Conservation (phyloP, 805 yeast species). For the Candida mattraensis region DNA sequence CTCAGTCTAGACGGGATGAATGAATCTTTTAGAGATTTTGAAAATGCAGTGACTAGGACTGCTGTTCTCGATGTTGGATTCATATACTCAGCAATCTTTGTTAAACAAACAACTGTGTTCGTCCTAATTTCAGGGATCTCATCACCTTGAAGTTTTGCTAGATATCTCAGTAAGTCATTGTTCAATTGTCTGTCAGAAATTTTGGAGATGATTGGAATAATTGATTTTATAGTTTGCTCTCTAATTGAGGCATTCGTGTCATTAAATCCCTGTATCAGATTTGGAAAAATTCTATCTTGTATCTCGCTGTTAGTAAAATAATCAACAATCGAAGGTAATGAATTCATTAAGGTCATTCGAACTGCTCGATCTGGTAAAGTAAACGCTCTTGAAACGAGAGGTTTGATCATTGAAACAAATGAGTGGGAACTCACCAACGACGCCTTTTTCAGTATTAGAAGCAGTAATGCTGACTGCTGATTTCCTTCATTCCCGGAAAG, state of each 20-base stretch:
- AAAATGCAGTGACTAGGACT: conserved; percentile 83
- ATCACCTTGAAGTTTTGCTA: conserved; percentile 83
- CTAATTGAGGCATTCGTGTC: conserved; percentile 83
- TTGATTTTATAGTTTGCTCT: conserved; percentile 72
- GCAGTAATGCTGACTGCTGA: conserved; percentile 35
- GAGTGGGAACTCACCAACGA: conserved; percentile 29
- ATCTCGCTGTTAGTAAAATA: conserved; percentile 58
- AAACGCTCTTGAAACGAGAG: conserved; percentile 64
- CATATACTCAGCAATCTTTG: conserved; percentile 61
- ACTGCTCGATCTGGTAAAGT: conserved; percentile 72
- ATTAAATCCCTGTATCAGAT: conserved; percentile 75
- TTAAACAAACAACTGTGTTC: conserved; percentile 68
- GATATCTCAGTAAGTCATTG: conserved; percentile 74
- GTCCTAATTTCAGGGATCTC: conserved; percentile 74
- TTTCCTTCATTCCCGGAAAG: conserved; percentile 22
- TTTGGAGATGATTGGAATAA: conserved; percentile 55
- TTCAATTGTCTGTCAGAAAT: conserved; percentile 79
- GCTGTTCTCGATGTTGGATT: conserved; percentile 58
- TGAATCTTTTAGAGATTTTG: conserved; percentile 79
- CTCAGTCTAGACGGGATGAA: conserved; percentile 72
- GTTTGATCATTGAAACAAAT: conserved; percentile 49
- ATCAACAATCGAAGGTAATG: conserved; percentile 55
- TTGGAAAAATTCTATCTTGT: conserved; percentile 65
- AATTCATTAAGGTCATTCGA: conserved; percentile 66
- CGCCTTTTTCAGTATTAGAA: conserved; percentile 39